phyloP scores from a whole-genome alignment of 2,329 filamentous ascomycete genomes.

The Fusarium miscanthi region DNA sequence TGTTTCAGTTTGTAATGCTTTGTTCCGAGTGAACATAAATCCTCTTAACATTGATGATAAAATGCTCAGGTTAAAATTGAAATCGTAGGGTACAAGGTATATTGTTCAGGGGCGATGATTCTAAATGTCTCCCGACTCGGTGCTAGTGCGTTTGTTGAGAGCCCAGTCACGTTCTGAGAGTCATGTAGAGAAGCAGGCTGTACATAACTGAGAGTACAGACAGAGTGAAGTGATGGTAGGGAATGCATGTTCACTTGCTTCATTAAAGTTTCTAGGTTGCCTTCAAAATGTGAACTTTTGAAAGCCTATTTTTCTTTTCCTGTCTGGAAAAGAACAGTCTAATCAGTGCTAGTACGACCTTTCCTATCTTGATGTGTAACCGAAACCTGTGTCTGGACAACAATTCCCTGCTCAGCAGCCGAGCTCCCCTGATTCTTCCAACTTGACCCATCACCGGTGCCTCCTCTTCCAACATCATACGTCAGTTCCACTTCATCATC shows the following conservation, averaged over 20 bases:
- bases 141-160: no score
- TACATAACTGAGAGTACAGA: rapidly evolving
- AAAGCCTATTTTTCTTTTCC: rapidly evolving
- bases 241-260: no score
- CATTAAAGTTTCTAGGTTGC: rapidly evolving
- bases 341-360: neutral
- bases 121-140: rapidly evolving
- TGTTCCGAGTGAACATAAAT: no score
- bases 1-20: no score
- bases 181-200: neutral
- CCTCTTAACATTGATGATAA: no score
- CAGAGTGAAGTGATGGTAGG: rapidly evolving
- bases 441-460: rapidly evolving
- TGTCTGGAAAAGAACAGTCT: rapidly evolving
- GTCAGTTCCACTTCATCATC: conserved; percentile 18
- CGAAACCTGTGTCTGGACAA: neutral
- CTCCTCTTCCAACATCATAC: neutral
- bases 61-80: no score
- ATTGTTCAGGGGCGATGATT: rapidly evolving
- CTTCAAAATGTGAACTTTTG: neutral
- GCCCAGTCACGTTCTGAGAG: rapidly evolving
- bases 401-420: neutral
- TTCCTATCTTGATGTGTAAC: conserved; percentile 2
- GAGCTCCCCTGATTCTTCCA: neutral
- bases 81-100: neutral